These are phyloP conservation scores for Eimeria necatrix DNA, from an alignment of 169 alveolate species.

Conservation along the genomic window DNA sequence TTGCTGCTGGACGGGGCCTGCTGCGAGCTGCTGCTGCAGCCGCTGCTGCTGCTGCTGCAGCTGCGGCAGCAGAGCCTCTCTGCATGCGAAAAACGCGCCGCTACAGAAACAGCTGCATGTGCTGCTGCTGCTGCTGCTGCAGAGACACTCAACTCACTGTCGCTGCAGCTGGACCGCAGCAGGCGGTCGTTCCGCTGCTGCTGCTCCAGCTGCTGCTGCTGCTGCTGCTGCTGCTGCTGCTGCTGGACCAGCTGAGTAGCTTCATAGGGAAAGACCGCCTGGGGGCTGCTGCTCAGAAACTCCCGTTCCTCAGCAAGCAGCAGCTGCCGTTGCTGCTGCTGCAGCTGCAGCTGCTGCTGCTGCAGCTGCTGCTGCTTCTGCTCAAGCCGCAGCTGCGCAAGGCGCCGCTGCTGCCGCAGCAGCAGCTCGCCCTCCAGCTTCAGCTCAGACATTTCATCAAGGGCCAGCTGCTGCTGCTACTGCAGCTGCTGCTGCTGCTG, in stretches of 20 bases:
- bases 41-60: slow-evolving; percentile 54
- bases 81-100: slow-evolving; percentile 40
- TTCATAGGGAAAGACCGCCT: not conserved
- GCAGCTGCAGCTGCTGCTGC: slow-evolving; percentile 7
- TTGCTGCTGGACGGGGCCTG: slow-evolving; percentile 1
- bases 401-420: slow-evolving; percentile 64
- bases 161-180: slow-evolving; percentile 74
- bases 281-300: not conserved
- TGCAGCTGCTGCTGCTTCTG: slow-evolving; percentile 31
- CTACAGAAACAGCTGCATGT: slow-evolving; percentile 52
- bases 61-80: slow-evolving; percentile 62
- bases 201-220: not conserved
- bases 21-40: slow-evolving; percentile 13
- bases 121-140: slow-evolving; percentile 69
- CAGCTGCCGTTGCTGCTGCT: slow-evolving; percentile 46
- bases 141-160: slow-evolving; percentile 3
- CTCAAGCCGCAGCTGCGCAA: slow-evolving; percentile 10
- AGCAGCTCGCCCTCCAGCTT: slow-evolving; percentile 45
- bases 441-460: slow-evolving; percentile 18
- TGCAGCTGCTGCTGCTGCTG: slow-evolving; percentile 40
- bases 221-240: slow-evolving; percentile 45
- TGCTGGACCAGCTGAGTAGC: not conserved
- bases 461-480: slow-evolving; percentile 13
- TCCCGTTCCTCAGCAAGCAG: slow-evolving; percentile 5
- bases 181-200: slow-evolving; percentile 45